Base-by-base conservation (phyloP, 331 rosid genomes). In the Arachis monticola region DNA sequence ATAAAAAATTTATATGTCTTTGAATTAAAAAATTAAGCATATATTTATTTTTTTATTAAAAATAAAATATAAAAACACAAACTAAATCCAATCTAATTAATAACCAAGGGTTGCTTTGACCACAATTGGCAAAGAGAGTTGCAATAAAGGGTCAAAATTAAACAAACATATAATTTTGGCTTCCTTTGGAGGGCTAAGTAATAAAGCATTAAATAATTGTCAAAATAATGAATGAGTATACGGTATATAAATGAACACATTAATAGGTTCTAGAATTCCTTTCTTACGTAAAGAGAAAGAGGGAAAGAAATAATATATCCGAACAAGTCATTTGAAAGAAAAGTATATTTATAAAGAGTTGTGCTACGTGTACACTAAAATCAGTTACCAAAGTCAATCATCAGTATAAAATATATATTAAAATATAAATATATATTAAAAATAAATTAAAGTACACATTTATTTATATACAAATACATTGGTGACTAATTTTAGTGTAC, bases 201-300 rank as follows among this genome's bases (percentile, higher is more conserved):
- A 32, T 46, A 60, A 35, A 74, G 72, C 68, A 69, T 80, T 74
- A 62, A 74, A 55, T 35, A 27, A 69, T 53, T 5, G 77, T 69
- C 72, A 74, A 74, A 74, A 74, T 60, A 22, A 38, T 45, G 48
- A 70, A 56, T 11, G 57, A 63, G 11, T 44, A 27, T 17, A 58
- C 10, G 1, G 75, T 62, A 53, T 60, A 47, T 2, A 8, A 30
- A 12, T 2, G n/a, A 30, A 12, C 14, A 63, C 32, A 51, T 48
- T 47, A 41, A 69, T 58, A 5, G 17, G 2, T 52, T 77, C 7
- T 51, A 79, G 53, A 73, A 79, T 79, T 79, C 76, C 55, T 79
- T 73, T 59, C 70, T 66, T 51, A 30, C 6, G 40, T 7, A 40
- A 73, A 38, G 27, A n/a, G 70, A 71, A 64, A 14, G 6, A 1